Conservation (phyloP, 163 green algal genomes). For the Trebouxia gelatinosa region DNA sequence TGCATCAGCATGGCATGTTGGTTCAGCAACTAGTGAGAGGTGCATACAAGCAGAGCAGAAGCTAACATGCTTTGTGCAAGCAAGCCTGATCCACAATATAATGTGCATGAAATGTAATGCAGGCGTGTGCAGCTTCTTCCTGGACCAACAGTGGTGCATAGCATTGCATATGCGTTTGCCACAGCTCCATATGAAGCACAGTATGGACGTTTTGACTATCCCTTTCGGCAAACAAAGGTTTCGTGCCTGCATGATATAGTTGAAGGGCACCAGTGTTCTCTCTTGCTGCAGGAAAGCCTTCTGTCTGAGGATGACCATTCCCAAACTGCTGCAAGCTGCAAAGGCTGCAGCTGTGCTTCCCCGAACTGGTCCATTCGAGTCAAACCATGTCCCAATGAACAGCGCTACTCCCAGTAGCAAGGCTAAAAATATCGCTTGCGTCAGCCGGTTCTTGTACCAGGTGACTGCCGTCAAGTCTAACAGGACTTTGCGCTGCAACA, state of each 20-base stretch:
- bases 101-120: not conserved
- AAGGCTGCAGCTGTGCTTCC: not conserved
- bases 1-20: no score
- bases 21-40: no score
- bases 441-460: not conserved
- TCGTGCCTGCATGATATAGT: conserved; percentile 1
- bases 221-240: no score
- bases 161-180: not conserved
- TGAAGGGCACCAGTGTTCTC: not conserved
- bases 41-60: no score
- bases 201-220: no score
- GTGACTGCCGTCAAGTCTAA: not conserved
- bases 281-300: not conserved
- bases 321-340: not conserved
- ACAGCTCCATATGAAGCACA: not conserved
- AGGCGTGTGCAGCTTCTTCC: not conserved
- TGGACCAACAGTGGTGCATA: not conserved
- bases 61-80: no score
- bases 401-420: not conserved
- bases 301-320: not conserved
- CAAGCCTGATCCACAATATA: no score
- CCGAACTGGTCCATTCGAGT: not conserved
- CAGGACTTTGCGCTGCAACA: not conserved
- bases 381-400: not conserved
- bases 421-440: not conserved